These are phyloP conservation scores for Phylloporus sp. DNA, from an alignment of 768 basidiomycete genomes.

Conservation along the genomic window DNA sequence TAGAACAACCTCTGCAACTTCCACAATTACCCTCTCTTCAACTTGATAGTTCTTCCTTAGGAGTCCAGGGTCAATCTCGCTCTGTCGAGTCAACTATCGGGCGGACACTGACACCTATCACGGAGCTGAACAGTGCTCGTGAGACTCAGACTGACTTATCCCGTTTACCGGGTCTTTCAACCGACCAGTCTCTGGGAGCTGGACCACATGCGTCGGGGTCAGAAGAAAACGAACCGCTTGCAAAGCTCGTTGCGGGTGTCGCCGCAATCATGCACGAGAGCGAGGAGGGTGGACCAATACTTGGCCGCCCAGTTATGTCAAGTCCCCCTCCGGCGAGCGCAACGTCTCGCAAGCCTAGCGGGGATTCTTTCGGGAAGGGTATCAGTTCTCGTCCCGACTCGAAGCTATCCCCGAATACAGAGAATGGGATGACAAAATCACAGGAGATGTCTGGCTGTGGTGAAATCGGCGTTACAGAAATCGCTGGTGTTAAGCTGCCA, in stretches of 20 bases:
- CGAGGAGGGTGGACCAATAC: constrained; percentile 12
- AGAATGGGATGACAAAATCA: constrained; percentile 17
- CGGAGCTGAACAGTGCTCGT: constrained; percentile 42
- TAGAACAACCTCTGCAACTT: constrained; percentile 10
- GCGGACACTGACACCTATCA: constrained; percentile 60
- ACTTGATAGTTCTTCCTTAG: constrained; percentile 35
- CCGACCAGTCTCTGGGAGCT: constrained; percentile 15
- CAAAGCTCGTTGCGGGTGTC: constrained; percentile 11
- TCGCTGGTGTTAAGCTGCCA: constrained; percentile 30
- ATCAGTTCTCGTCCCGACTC: constrained; percentile 38
- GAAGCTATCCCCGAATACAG: constrained; percentile 31
- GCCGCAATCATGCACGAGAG: constrained; percentile 19
- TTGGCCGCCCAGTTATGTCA: constrained; percentile 16
- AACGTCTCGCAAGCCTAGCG: constrained; percentile 29
- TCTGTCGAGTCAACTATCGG: constrained; percentile 18
- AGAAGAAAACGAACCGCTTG: constrained; percentile 25
- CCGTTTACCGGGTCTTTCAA: constrained; percentile 11
- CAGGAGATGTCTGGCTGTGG: constrained; percentile 15
- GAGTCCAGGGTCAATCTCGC: constrained; percentile 12
- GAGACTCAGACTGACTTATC: constrained; percentile 26
- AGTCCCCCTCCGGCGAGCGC: constrained; percentile 28
- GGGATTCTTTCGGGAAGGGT: constrained; percentile 32
- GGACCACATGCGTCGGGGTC: constrained; percentile 19
- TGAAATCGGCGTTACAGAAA: constrained; percentile 15
- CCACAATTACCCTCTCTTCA: constrained; percentile 61